A percentile compares a stretch with the other conserved stretches of the same genome.
phyloP scores from a whole-genome alignment of 495 filamentous ascomycete genomes.

The Cryomyces minteri region DNA sequence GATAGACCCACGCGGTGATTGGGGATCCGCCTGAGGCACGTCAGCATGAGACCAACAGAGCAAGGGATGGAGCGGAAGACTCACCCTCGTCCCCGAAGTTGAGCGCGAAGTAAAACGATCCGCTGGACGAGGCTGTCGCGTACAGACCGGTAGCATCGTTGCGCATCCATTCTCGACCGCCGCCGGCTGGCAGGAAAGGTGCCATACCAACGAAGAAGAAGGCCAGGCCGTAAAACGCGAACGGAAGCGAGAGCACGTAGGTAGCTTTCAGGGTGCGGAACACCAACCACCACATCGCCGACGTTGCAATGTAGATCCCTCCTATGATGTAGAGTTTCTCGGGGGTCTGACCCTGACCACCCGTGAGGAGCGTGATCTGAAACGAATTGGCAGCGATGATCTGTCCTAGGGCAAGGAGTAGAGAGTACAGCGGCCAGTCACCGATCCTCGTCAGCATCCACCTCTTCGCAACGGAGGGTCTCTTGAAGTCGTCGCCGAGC shows the following conservation, averaged over 20 bases:
- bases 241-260: constrained; percentile 36
- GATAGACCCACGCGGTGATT: constrained; percentile 42
- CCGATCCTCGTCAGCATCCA: constrained; percentile 21
- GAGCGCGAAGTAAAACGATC: constrained; percentile 42
- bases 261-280: constrained; percentile 37
- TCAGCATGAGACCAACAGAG: too few relatives aligned
- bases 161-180: constrained; percentile 29
- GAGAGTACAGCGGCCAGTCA: constrained; percentile 57
- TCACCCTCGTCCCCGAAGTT: constrained; percentile 48
- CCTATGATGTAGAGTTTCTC: constrained; percentile 44
- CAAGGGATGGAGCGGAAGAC: too few relatives aligned
- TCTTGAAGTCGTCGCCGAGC: constrained; percentile 42
- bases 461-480: constrained; percentile 42
- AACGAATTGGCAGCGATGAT: constrained; percentile 50
- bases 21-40: constrained; percentile 21
- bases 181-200: constrained; percentile 17
- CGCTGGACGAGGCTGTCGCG: constrained; percentile 36
- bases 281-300: constrained; percentile 40
- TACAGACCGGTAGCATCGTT: constrained; percentile 43
- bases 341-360: constrained; percentile 38
- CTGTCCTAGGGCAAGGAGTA: constrained; percentile 49
- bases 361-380: constrained; percentile 46
- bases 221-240: constrained; percentile 40
- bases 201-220: constrained; percentile 47
- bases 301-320: constrained; percentile 38